Conservation (phyloP, 768 basidiomycete species). For the Tylopilus sp. region DNA sequence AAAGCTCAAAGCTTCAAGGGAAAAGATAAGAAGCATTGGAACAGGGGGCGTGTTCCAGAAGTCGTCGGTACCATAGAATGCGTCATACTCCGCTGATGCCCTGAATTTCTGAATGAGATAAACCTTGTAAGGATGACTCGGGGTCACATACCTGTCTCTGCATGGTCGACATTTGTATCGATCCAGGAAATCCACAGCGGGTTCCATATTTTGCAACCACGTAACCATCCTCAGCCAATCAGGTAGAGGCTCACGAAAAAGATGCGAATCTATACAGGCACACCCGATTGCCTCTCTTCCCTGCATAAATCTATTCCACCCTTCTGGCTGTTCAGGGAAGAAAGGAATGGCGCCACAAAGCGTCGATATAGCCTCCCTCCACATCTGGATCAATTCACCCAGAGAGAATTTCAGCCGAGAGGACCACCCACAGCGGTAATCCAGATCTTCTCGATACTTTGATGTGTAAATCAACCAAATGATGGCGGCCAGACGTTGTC, state of each 20-base stretch:
- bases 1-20: background rate
- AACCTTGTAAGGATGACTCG: background rate
- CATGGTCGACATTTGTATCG: background rate
- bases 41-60: background rate
- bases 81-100: background rate
- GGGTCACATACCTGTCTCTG: background rate
- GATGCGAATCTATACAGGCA: background rate
- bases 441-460: background rate
- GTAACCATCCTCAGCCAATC: conserved; percentile 1
- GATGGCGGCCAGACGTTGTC: background rate
- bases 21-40: background rate
- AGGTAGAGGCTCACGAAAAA: background rate
- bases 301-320: background rate
- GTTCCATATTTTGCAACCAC: background rate
- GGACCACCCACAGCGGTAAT: conserved; percentile 1
- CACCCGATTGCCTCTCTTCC: background rate
- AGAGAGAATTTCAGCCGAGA: background rate
- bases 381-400: background rate
- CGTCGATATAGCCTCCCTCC: background rate
- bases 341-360: background rate
- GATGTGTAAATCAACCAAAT: background rate
- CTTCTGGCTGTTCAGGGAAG: background rate
- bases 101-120: background rate
- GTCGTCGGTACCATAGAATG: background rate
- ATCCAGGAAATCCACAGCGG: background rate